Conservation (phyloP, 2,329 filamentous ascomycete genomes). For the Sporothrix luriei region DNA sequence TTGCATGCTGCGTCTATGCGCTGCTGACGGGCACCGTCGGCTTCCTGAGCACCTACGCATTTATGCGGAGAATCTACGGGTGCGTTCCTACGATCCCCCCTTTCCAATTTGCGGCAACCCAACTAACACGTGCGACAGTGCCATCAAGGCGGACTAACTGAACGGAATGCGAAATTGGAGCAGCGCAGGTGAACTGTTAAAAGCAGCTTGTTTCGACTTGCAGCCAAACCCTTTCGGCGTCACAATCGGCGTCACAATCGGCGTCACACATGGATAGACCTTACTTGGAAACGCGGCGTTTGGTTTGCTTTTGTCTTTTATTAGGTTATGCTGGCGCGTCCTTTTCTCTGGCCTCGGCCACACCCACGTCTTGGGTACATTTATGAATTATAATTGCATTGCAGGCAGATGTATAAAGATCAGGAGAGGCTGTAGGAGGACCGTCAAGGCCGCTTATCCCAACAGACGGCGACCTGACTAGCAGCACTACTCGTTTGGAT, state of each 20-base stretch:
- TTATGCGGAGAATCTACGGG: constrained; percentile 82
- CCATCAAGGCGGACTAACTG: constrained; percentile 55
- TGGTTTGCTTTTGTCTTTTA: constrained; percentile 6
- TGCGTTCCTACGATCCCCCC: constrained; percentile 47
- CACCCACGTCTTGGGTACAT: background rate
- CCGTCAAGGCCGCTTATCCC: background rate
- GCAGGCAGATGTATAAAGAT: background rate
- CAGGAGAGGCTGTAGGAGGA: background rate
- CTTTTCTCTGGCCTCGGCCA: background rate
- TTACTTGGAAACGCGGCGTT: constrained; percentile 15
- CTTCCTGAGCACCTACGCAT: constrained; percentile 80
- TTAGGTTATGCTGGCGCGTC: background rate
- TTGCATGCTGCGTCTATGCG: constrained; percentile 80
- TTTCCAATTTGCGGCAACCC: background rate
- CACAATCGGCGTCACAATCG: constrained; percentile 25
- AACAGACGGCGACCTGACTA: background rate
- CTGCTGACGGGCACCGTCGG: constrained; percentile 81
- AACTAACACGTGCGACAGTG: constrained; percentile 42
- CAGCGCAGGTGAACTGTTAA: background rate
- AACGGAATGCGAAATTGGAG: background rate
- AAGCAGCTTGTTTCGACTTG: constrained; percentile 15
- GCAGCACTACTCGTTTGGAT: background rate
- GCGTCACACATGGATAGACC: constrained; percentile 33
- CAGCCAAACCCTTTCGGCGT: constrained; percentile 29
- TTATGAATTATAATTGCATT: background rate